These are phyloP conservation scores for Firmiana major DNA, from an alignment of 345 rosid species.

Conservation along the genomic window DNA sequence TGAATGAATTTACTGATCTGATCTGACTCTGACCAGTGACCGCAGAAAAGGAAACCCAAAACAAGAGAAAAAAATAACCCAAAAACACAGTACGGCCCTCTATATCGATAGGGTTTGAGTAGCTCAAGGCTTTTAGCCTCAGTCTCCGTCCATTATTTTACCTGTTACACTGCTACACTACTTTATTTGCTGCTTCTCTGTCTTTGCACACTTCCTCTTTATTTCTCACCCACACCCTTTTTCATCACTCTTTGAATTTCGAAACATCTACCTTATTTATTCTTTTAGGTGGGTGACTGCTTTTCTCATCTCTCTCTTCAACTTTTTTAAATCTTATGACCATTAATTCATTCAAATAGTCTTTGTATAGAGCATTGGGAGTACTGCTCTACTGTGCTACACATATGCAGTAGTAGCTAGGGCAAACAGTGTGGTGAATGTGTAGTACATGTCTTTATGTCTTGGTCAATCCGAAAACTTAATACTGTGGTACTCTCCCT, in stretches of 20 bases:
- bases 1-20: conserved; percentile 5
- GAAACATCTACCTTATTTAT: conserved; percentile 5
- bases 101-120: conserved; percentile 7
- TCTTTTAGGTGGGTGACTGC: background rate
- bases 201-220: conserved; percentile 2
- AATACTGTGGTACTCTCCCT: background rate
- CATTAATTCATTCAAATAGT: background rate
- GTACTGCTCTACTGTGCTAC: background rate
- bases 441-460: background rate
- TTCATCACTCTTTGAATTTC: background rate
- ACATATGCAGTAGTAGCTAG: background rate
- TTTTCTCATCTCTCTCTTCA: background rate
- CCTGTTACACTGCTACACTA: conserved; percentile 13
- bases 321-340: background rate
- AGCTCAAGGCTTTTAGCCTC: conserved; percentile 23
- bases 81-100: conserved; percentile 13
- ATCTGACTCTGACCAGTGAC: background rate
- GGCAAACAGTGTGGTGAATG: background rate
- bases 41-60: background rate
- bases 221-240: background rate
- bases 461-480: background rate
- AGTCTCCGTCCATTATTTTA: conserved; percentile 15
- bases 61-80: background rate
- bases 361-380: background rate
- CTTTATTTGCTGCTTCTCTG: conserved; percentile 1